phyloP scores from a whole-genome alignment of 2,329 filamentous ascomycete species.

The Periconia sp. region DNA sequence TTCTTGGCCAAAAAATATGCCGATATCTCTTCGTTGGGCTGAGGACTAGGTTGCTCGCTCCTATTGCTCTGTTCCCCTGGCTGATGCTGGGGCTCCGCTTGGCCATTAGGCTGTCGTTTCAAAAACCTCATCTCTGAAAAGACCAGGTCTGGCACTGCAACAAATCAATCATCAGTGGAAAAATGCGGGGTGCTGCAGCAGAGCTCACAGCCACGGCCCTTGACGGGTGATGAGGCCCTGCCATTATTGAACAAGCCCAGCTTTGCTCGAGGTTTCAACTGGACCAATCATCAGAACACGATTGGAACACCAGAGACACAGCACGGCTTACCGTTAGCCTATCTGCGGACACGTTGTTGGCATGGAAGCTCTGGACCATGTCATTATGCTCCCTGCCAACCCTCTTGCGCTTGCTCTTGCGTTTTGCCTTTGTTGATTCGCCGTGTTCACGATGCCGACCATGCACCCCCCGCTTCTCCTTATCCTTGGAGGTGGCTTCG shows the following conservation, averaged over 20 bases:
- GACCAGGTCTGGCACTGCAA: conserved; percentile 53
- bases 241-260: conserved; percentile 54
- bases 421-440: conserved; percentile 35
- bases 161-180: conserved; percentile 20
- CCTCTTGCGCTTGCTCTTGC: conserved; percentile 40
- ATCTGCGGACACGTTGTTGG: conserved; percentile 48
- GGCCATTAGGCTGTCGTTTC: conserved; percentile 35
- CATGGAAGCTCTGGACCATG: conserved; percentile 47
- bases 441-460: conserved; percentile 15
- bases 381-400: conserved; percentile 40
- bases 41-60: conserved; percentile 32
- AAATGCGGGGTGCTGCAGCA: conserved; percentile 10
- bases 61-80: conserved; percentile 29
- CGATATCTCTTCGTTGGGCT: conserved; percentile 46
- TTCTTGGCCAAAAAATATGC: conserved; percentile 46
- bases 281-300: conserved; percentile 27
- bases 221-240: conserved; percentile 48
- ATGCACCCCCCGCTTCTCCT: conserved; percentile 27
- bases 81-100: conserved; percentile 25
- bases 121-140: conserved; percentile 56
- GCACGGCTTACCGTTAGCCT: conserved; percentile 48
- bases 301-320: conserved; percentile 8
- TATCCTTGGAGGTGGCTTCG: conserved; percentile 35
- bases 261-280: conserved; percentile 48
- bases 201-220: conserved; percentile 46